Evolutionary conservation across 179 eudicot genomes (phyloP).

Genomic region (Sideroxylon spinosum): DNA sequence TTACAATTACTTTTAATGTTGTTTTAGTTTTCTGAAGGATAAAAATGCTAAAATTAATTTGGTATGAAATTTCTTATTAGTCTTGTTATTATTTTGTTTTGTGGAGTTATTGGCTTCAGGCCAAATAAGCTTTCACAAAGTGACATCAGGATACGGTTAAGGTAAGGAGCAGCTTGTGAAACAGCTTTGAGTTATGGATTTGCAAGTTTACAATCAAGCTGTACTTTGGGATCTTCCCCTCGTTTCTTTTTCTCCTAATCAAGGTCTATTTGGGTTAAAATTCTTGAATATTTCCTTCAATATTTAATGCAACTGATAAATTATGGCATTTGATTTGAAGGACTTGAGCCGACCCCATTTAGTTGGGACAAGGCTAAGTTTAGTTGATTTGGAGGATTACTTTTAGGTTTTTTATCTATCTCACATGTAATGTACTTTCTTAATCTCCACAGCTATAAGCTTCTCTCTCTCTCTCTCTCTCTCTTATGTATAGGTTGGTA

Average conservation of each 20-base stretch:
- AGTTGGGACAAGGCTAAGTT: too few species aligned
- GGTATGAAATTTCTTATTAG: background rate
- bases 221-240: background rate
- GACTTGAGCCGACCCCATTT: too few species aligned
- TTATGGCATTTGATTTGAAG: background rate
- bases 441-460: background rate
- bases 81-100: background rate
- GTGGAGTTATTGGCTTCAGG: background rate
- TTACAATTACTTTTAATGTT: background rate
- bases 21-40: background rate
- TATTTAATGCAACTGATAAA: background rate
- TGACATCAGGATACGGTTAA: background rate
- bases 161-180: background rate
- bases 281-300: conserved; percentile 2
- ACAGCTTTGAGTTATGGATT: background rate
- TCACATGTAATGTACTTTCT: background rate
- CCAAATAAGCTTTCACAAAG: background rate
- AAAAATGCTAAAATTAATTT: background rate
- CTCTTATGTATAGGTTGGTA: background rate
- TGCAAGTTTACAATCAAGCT: background rate
- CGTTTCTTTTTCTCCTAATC: background rate
- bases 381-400: background rate
- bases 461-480: background rate
- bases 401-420: background rate
- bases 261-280: background rate